Percentiles rank a stretch among this genome's conserved stretches.
phyloP scores from a whole-genome alignment of 768 basidiomycete species.

The Roridomyces roridus region DNA sequence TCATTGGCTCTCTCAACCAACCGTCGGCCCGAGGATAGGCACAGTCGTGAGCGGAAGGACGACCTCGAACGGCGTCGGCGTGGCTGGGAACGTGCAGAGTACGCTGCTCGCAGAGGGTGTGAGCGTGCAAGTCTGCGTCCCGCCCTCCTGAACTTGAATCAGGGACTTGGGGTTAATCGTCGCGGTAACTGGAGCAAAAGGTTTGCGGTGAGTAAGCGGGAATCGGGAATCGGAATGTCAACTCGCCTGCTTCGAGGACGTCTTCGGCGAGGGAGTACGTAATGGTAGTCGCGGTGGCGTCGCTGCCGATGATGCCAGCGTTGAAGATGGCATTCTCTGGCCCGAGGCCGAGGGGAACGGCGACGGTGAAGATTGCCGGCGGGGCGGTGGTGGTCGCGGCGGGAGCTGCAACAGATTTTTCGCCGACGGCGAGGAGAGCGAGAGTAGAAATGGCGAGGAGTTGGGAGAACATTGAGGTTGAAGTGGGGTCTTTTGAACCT shows the following conservation, averaged over 20 bases:
- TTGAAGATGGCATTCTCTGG: slow-evolving; percentile 11
- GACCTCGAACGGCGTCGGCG: slow-evolving; percentile 4
- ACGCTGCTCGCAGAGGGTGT: slow-evolving; percentile 8
- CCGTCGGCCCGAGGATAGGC: slow-evolving; percentile 11
- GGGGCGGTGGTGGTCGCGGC: slow-evolving; percentile 1
- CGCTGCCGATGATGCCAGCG: slow-evolving; percentile 9
- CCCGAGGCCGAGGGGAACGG: slow-evolving; percentile 3
- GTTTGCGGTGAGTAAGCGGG: slow-evolving; percentile 2
- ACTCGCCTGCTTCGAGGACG: slow-evolving; percentile 8
- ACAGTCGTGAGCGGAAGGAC: slow-evolving; percentile 10
- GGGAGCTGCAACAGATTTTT: not conserved
- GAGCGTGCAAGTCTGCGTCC: slow-evolving; percentile 13
- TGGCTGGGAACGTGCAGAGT: slow-evolving; percentile 9
- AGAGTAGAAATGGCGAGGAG: slow-evolving; percentile 1
- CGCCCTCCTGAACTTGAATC: slow-evolving; percentile 10
- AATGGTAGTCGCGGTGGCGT: not conserved
- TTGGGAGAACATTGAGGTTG: not conserved
- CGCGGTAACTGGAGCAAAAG: slow-evolving; percentile 3
- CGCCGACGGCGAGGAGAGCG: slow-evolving; percentile 7
- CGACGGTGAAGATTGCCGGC: slow-evolving; percentile 2
- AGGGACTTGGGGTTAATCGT: slow-evolving; percentile 10
- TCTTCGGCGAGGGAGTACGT: slow-evolving; percentile 3
- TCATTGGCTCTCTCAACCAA: too few species aligned
- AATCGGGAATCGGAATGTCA: not conserved
- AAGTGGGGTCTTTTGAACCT: too few species aligned